Evolutionary conservation across 257 asterid genomes (phyloP).

Genomic region (Fraxinus excelsior): DNA sequence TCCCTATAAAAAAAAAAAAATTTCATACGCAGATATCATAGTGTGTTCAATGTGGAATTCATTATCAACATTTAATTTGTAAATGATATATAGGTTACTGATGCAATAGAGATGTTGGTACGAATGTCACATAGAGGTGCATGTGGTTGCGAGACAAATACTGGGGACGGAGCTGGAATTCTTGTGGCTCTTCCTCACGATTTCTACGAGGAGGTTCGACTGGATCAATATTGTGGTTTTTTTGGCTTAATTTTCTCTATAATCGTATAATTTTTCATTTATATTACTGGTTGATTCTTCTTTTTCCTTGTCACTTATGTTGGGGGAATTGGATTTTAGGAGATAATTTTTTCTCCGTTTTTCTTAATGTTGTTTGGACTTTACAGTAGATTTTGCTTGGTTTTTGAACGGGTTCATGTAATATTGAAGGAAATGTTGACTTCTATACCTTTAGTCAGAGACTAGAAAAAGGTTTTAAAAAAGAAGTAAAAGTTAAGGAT

Average conservation of each 20-base stretch:
- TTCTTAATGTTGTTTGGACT: background rate
- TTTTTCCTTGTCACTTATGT: background rate
- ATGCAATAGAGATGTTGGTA: conserved; percentile 93
- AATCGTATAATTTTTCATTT: background rate
- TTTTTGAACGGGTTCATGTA: background rate
- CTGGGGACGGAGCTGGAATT: conserved; percentile 99
- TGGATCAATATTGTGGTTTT: background rate
- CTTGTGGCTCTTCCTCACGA: conserved; percentile 93
- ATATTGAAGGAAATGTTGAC: background rate
- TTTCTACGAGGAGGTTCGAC: conserved; percentile 80
- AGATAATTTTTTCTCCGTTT: background rate
- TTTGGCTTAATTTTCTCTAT: background rate
- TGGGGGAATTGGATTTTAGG: background rate
- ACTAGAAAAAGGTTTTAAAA: background rate
- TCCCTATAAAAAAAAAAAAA: too few relatives aligned
- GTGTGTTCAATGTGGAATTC: background rate
- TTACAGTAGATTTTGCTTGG: background rate
- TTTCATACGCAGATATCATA: background rate
- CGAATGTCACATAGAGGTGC: conserved; percentile 99
- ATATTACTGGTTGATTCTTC: background rate
- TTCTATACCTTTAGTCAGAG: background rate
- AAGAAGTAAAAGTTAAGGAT: background rate
- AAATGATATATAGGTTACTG: conserved; percentile 65
- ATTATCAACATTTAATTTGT: background rate
- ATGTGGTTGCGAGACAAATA: conserved; percentile 95